phyloP scores from a whole-genome alignment of 2,329 filamentous ascomycete species.

The Chaetomium globosum region DNA sequence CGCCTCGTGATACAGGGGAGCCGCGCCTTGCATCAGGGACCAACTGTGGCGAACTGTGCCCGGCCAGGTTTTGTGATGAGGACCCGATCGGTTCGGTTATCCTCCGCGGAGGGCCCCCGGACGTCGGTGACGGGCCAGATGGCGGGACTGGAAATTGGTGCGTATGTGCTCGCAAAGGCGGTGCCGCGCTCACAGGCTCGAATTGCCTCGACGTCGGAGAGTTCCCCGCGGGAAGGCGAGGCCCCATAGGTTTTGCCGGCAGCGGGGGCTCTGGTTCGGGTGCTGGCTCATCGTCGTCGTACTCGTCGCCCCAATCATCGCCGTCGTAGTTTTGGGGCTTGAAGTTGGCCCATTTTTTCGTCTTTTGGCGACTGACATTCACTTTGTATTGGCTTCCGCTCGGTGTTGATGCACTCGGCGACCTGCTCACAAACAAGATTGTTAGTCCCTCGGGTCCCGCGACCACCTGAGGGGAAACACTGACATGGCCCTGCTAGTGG shows the following conservation, averaged over 20 bases:
- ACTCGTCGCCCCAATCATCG: conserved; percentile 84
- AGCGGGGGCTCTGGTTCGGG: conserved; percentile 45
- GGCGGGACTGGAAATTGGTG: conserved; percentile 16
- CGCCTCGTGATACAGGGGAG: conserved; percentile 37
- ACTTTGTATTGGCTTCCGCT: conserved; percentile 63
- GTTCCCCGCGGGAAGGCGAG: conserved; percentile 28
- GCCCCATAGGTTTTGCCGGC: conserved; percentile 33
- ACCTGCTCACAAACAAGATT: conserved; percentile 30
- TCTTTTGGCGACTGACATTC: conserved; percentile 86
- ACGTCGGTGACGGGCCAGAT: neutral
- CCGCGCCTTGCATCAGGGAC: conserved; percentile 21
- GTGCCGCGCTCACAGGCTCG: conserved; percentile 29
- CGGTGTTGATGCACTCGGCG: conserved; percentile 31
- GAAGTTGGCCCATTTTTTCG: conserved; percentile 92
- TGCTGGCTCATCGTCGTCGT: conserved; percentile 65
- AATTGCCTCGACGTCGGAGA: conserved; percentile 31
- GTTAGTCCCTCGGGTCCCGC: conserved; percentile 13
- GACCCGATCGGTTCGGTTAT: conserved; percentile 33
- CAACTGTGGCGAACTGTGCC: conserved; percentile 19
- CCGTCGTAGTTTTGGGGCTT: conserved; percentile 86
- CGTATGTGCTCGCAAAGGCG: conserved; percentile 35
- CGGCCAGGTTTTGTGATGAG: conserved; percentile 28
- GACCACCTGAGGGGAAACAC: conserved; percentile 17
- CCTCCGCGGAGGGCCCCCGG: conserved; percentile 26
- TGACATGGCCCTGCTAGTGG: conserved; percentile 37